Conservation (phyloP, 1,284 basidiomycete species). For the Irpex sp. region DNA sequence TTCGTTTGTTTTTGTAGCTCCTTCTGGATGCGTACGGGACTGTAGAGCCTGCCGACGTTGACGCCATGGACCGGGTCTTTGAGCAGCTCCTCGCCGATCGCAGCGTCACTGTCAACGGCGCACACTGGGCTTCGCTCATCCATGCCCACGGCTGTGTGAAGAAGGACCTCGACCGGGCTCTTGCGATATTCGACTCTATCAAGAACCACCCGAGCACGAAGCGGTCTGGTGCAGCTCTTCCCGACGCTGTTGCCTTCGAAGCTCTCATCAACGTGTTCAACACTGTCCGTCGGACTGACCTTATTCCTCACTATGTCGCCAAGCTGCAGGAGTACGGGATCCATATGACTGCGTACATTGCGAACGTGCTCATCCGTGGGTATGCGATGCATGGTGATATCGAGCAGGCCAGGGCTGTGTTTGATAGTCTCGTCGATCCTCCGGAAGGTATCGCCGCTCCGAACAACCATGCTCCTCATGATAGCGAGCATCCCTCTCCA, state of each 20-base stretch:
- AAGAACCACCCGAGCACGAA: conserved; percentile 42
- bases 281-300: conserved; percentile 75
- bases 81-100: conserved; percentile 49
- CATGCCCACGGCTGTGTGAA: conserved; percentile 84
- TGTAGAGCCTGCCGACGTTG: conserved; percentile 81
- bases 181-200: conserved; percentile 80
- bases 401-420: conserved; percentile 69
- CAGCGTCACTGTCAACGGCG: conserved; percentile 67
- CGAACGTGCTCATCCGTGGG: conserved; percentile 89
- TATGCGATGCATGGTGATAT: conserved; percentile 76
- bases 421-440: conserved; percentile 87
- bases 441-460: conserved; percentile 84
- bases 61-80: conserved; percentile 76
- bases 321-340: conserved; percentile 66
- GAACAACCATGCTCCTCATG: conserved; percentile 80
- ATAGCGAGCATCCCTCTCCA: conserved; percentile 20
- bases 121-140: conserved; percentile 92
- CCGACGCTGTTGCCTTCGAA: conserved; percentile 90
- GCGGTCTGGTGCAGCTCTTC: conserved; percentile 33
- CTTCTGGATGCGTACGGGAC: conserved; percentile 89
- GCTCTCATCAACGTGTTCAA: conserved; percentile 88
- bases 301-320: conserved; percentile 68
- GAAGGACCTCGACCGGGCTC: conserved; percentile 77
- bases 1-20: too few species aligned
- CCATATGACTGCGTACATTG: conserved; percentile 94